Evolutionary conservation across 805 yeast genomes (phyloP).

Genomic region (Yamadazyma sp.): DNA sequence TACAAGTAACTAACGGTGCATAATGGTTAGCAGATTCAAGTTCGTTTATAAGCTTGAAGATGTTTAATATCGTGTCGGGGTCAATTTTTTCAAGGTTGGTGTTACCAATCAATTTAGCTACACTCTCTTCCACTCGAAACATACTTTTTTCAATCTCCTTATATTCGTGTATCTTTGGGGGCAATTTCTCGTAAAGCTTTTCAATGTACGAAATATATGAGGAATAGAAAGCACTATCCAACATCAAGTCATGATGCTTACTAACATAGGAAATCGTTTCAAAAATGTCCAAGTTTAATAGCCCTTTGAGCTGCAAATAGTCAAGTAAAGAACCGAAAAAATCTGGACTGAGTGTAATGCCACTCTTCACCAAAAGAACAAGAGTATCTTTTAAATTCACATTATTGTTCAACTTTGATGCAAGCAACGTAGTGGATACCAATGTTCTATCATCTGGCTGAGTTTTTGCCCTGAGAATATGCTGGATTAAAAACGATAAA

Average conservation of each 20-base stretch:
- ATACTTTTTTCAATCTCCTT: slow-evolving; percentile 27
- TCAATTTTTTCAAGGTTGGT: neutral
- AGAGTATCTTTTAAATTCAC: slow-evolving; percentile 7
- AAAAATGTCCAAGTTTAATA: slow-evolving; percentile 7
- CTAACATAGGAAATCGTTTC: slow-evolving; percentile 8
- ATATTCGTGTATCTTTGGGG: slow-evolving; percentile 39
- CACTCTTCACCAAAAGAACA: slow-evolving; percentile 10
- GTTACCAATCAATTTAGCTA: neutral
- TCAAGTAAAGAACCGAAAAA: slow-evolving; percentile 11
- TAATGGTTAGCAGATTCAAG: slow-evolving; percentile 1
- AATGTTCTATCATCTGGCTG: slow-evolving; percentile 21
- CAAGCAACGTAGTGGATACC: slow-evolving; percentile 29
- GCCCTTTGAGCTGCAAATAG: slow-evolving; percentile 2
- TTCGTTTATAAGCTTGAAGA: neutral
- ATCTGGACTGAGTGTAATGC: slow-evolving; percentile 7
- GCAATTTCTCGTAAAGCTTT: slow-evolving; percentile 23
- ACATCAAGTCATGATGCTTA: slow-evolving; percentile 4
- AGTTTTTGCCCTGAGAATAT: slow-evolving; percentile 17
- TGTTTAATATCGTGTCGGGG: neutral
- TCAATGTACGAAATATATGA: slow-evolving; percentile 28
- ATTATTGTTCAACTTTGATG: slow-evolving; percentile 15
- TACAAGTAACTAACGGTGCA: neutral
- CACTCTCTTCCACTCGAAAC: slow-evolving; percentile 10
- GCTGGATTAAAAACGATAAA: slow-evolving; percentile 25
- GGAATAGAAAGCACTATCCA: slow-evolving; percentile 23